Percentiles rank a stretch among this genome's conserved stretches.
These are phyloP conservation scores for Dactylellina parvicollis DNA, from an alignment of 2,329 filamentous ascomycete genomes.

Conservation along the genomic window DNA sequence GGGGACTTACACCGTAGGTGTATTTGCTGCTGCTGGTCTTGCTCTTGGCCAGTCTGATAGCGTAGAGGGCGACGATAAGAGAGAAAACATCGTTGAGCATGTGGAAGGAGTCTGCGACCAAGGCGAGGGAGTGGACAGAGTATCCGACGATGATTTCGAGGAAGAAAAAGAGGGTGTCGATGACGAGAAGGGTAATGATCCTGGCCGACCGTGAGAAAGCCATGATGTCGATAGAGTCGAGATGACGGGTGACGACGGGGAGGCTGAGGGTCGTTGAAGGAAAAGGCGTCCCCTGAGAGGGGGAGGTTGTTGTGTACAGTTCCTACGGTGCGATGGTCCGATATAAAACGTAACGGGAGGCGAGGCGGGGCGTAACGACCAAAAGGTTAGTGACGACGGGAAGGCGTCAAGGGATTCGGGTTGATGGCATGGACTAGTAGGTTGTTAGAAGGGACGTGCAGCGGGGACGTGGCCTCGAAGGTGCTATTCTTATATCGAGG, in stretches of 20 bases:
- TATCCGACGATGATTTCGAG: constrained; percentile 88
- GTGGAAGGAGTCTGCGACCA: constrained; percentile 97
- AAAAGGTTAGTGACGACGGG: not conserved
- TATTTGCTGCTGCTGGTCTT: constrained; percentile 85
- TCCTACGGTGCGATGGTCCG: not conserved
- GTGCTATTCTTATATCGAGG: not conserved
- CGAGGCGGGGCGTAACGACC: constrained; percentile 6
- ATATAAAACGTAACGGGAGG: not conserved
- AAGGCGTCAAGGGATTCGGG: not conserved
- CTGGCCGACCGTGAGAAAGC: constrained; percentile 90
- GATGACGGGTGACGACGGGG: not conserved
- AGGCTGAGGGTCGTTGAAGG: not conserved
- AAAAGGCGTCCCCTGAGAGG: constrained; percentile 18
- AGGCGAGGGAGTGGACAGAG: constrained; percentile 85
- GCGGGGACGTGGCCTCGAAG: not conserved
- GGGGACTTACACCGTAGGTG: constrained; percentile 81
- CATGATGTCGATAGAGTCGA: constrained; percentile 66
- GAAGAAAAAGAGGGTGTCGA: constrained; percentile 89
- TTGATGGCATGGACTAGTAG: not conserved
- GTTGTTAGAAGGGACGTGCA: not conserved
- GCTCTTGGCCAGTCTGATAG: constrained; percentile 85
- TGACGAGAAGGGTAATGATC: constrained; percentile 90
- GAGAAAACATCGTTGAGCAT: constrained; percentile 99
- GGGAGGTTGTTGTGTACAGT: constrained; percentile 1
- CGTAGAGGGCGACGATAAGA: constrained; percentile 90